A percentile compares a stretch with the other conserved stretches of the same genome.
Conservation (phyloP, 495 filamentous ascomycete species). For the Poronia punctata region DNA sequence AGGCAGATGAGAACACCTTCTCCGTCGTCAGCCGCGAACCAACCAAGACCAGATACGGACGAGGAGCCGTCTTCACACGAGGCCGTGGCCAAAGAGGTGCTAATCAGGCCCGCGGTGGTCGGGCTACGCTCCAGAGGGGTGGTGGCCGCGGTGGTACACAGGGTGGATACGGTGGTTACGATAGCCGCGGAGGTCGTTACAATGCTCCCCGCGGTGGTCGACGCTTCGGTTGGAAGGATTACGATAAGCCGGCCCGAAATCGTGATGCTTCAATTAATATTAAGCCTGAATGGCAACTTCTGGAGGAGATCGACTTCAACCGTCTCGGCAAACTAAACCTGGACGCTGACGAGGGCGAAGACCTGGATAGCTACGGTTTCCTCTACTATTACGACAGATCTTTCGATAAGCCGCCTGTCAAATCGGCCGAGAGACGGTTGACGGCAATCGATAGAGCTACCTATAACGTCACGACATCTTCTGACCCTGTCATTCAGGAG, state of each 20-base stretch:
- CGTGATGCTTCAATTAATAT: slow-evolving; percentile 92
- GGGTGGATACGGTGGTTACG: slow-evolving; percentile 46
- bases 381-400: slow-evolving; percentile 93
- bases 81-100: slow-evolving; percentile 76
- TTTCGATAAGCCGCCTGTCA: slow-evolving; percentile 87
- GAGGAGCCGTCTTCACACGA: slow-evolving; percentile 79
- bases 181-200: slow-evolving; percentile 56
- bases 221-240: slow-evolving; percentile 97
- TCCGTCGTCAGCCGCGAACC: slow-evolving; percentile 91
- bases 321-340: slow-evolving; percentile 91
- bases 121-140: slow-evolving; percentile 42
- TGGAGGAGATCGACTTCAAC: slow-evolving; percentile 98
- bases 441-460: slow-evolving; percentile 83
- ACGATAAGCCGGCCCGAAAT: slow-evolving; percentile 94
- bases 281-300: slow-evolving; percentile 86
- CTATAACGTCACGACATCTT: slow-evolving; percentile 95
- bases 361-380: slow-evolving; percentile 92
- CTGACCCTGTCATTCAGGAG: slow-evolving; percentile 94
- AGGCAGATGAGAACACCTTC: slow-evolving; percentile 88
- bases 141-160: slow-evolving; percentile 39
- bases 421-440: slow-evolving; percentile 78
- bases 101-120: slow-evolving; percentile 60
- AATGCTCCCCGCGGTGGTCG: slow-evolving; percentile 62
- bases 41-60: slow-evolving; percentile 77
- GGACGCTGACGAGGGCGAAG: slow-evolving; percentile 88